Conservation (phyloP, 2,329 filamentous ascomycete genomes). For the Xylariaceae sp. region DNA sequence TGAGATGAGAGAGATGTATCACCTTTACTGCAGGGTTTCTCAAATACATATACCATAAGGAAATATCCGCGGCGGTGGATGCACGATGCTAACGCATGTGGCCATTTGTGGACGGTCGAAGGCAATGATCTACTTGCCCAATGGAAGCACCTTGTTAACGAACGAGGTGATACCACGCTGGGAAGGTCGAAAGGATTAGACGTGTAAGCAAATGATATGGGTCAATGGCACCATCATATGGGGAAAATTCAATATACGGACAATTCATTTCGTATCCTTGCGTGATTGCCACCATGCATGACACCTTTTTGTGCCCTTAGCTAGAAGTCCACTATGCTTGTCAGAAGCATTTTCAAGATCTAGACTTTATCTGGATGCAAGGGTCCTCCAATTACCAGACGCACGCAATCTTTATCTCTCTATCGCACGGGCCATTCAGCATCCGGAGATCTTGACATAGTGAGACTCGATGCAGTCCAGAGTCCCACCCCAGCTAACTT, state of each 20-base stretch:
- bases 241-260: no score
- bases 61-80: neutral
- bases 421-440: no score
- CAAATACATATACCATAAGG: slow-evolving; percentile 7
- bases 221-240: neutral
- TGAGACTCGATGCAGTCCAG: no score
- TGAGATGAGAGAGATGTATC: no score
- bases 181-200: slow-evolving; percentile 5
- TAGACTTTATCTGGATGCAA: no score
- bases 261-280: slow-evolving; percentile 1
- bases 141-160: neutral
- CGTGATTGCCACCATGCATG: slow-evolving; percentile 21
- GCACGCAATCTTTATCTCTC: no score
- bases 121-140: slow-evolving; percentile 5
- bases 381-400: no score
- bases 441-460: no score
- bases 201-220: neutral
- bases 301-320: no score
- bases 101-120: slow-evolving; percentile 2
- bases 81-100: slow-evolving; percentile 14
- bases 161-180: neutral
- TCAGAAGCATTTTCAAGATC: no score
- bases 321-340: no score
- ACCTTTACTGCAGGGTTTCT: neutral
- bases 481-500: no score